Conservation (phyloP, 108 stramenopile genomes). For the Fragilariopsis cylindrus region DNA sequence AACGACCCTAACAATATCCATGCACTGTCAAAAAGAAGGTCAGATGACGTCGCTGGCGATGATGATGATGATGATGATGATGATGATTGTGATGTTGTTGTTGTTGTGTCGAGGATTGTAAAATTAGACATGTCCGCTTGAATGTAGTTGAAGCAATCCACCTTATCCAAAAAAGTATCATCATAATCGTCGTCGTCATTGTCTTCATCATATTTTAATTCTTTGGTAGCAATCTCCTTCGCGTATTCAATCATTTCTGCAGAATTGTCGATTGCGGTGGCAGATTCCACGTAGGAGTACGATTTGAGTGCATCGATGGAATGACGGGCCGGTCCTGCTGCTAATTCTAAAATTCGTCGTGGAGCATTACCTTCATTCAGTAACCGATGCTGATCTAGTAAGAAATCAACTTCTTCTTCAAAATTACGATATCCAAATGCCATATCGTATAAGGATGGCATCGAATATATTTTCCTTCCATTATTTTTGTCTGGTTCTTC, state of each 20-base stretch:
- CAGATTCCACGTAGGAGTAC: conserved; percentile 29
- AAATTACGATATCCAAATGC: conserved; percentile 83
- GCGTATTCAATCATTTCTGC: conserved; percentile 73
- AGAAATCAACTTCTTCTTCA: conserved; percentile 79
- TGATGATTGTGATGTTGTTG: too few species aligned
- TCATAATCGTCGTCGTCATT: background rate
- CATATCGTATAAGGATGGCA: conserved; percentile 78
- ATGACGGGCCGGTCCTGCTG: conserved; percentile 86
- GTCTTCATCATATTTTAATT: conserved; percentile 26
- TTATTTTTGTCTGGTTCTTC: conserved; percentile 5
- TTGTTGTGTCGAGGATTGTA: background rate
- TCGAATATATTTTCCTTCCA: conserved; percentile 57
- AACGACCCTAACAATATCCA: conserved; percentile 82
- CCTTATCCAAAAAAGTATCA: background rate
- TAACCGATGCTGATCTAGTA: conserved; percentile 51
- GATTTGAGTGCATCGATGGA: conserved; percentile 53
- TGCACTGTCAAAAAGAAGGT: conserved; percentile 53
- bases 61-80: too few species aligned
- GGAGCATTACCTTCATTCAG: conserved; percentile 29
- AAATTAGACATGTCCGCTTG: conserved; percentile 66
- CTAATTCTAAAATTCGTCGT: conserved; percentile 61
- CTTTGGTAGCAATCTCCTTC: conserved; percentile 46
- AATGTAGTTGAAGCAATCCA: conserved; percentile 34
- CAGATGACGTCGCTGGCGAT: too few species aligned
- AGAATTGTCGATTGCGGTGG: conserved; percentile 67